Evolutionary conservation across 2,329 filamentous ascomycete genomes (phyloP).

Genomic region (Grosmannia huntii): DNA sequence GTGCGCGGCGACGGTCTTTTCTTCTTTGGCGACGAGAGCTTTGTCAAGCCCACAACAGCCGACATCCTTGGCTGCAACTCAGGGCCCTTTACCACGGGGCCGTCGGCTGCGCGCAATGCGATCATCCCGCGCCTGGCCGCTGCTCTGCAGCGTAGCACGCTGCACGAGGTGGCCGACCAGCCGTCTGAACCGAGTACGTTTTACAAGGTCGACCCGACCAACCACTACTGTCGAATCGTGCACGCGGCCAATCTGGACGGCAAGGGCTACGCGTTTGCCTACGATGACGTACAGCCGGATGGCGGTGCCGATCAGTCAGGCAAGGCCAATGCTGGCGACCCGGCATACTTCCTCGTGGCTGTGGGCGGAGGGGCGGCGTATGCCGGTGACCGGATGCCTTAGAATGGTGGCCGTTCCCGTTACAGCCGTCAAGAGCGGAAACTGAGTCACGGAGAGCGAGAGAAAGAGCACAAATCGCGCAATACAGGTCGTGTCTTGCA

Average conservation of each 20-base stretch:
- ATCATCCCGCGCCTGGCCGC: slow-evolving; percentile 35
- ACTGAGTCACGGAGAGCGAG: neutral
- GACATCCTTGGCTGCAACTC: slow-evolving; percentile 58
- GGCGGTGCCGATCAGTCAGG: slow-evolving; percentile 41
- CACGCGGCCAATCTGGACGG: slow-evolving; percentile 40
- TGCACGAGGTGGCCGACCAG: slow-evolving; percentile 22
- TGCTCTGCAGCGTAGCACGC: slow-evolving; percentile 42
- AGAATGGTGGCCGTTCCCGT: neutral
- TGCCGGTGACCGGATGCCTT: slow-evolving; percentile 12
- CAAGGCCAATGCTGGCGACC: slow-evolving; percentile 38
- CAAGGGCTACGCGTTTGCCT: slow-evolving; percentile 47
- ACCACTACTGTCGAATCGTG: slow-evolving; percentile 45
- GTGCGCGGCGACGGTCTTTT: slow-evolving; percentile 28
- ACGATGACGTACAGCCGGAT: slow-evolving; percentile 44
- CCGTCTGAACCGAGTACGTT: slow-evolving; percentile 21
- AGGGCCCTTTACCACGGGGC: slow-evolving; percentile 41
- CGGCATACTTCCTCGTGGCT: slow-evolving; percentile 33
- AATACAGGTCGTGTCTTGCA: neutral
- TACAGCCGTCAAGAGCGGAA: neutral
- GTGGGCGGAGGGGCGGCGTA: slow-evolving; percentile 30
- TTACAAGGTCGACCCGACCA: slow-evolving; percentile 31
- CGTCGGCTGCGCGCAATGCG: slow-evolving; percentile 24
- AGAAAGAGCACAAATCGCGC: neutral
- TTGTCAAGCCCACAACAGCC: slow-evolving; percentile 40
- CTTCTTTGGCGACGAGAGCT: slow-evolving; percentile 27